These are phyloP conservation scores for Hanseniaspora lachancei DNA, from an alignment of 805 yeast species.

Conservation along the genomic window DNA sequence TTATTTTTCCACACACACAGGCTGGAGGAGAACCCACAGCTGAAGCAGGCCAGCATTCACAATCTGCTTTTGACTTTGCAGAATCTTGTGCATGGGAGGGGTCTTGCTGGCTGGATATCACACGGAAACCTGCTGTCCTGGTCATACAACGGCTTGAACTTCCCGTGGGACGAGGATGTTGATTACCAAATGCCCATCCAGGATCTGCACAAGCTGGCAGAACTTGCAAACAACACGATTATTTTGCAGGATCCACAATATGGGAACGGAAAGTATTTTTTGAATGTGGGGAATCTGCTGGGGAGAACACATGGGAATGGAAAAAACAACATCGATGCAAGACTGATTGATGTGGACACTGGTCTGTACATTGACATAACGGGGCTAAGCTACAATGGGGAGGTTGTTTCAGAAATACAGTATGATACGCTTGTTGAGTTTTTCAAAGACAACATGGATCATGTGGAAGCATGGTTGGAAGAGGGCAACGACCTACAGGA, in stretches of 20 bases:
- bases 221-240: slow-evolving; percentile 31
- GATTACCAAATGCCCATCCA: slow-evolving; percentile 50
- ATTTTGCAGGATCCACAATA: slow-evolving; percentile 36
- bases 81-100: slow-evolving; percentile 34
- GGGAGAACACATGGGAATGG: slow-evolving; percentile 47
- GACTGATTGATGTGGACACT: slow-evolving; percentile 57
- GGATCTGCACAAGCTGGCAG: slow-evolving; percentile 35
- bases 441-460: neutral
- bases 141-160: slow-evolving; percentile 47
- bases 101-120: slow-evolving; percentile 46
- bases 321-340: slow-evolving; percentile 52
- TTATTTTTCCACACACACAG: slow-evolving; percentile 43
- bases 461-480: neutral
- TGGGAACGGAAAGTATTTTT: slow-evolving; percentile 44
- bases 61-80: slow-evolving; percentile 40
- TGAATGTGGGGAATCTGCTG: slow-evolving; percentile 41
- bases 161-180: slow-evolving; percentile 59
- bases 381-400: slow-evolving; percentile 35
- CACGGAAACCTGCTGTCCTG: slow-evolving; percentile 55
- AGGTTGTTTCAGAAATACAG: slow-evolving; percentile 4
- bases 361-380: slow-evolving; percentile 67
- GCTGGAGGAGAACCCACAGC: slow-evolving; percentile 28
- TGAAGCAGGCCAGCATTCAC: slow-evolving; percentile 26
- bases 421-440: neutral
- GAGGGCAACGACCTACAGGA: neutral